phyloP scores from a whole-genome alignment of 2,329 filamentous ascomycete genomes.

The Xylariaceae sp. region DNA sequence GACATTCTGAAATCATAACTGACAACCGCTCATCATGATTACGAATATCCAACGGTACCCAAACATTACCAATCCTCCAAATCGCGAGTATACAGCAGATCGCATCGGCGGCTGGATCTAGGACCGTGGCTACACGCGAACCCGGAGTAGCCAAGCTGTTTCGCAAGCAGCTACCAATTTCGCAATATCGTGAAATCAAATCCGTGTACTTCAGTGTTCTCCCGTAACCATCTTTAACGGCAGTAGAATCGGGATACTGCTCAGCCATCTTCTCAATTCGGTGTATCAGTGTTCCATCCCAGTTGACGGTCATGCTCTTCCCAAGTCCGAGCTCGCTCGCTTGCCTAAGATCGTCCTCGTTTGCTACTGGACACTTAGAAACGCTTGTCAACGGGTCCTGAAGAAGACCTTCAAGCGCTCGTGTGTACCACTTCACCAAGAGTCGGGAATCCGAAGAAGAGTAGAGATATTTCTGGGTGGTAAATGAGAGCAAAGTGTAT shows the following conservation, averaged over 20 bases:
- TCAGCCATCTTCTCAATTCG: constrained; percentile 1
- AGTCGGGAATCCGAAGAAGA: neutral
- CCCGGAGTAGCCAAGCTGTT: constrained; percentile 30
- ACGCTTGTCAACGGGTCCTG: neutral
- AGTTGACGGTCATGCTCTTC: neutral
- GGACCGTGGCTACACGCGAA: constrained; percentile 41
- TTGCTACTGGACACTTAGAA: neutral
- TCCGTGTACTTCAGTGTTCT: neutral
- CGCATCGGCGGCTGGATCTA: constrained; percentile 25
- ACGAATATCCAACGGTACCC: constrained; percentile 43
- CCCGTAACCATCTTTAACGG: constrained; percentile 1
- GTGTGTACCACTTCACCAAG: constrained; percentile 6
- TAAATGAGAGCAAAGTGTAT: neutral
- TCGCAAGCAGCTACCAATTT: constrained; percentile 38
- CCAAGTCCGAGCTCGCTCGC: neutral
- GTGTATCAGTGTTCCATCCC: constrained; percentile 2
- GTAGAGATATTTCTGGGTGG: constrained; percentile 5
- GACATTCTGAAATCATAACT: neutral
- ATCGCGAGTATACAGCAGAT: constrained; percentile 31
- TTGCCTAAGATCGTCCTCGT: neutral
- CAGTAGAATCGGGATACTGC: neutral
- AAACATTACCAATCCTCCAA: constrained; percentile 36
- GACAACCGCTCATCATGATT: constrained; percentile 11
- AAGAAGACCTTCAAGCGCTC: neutral
- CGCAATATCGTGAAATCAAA: constrained; percentile 28